These are phyloP conservation scores for Monilinia laxa DNA, from an alignment of 2,329 filamentous ascomycete species.

Conservation along the genomic window DNA sequence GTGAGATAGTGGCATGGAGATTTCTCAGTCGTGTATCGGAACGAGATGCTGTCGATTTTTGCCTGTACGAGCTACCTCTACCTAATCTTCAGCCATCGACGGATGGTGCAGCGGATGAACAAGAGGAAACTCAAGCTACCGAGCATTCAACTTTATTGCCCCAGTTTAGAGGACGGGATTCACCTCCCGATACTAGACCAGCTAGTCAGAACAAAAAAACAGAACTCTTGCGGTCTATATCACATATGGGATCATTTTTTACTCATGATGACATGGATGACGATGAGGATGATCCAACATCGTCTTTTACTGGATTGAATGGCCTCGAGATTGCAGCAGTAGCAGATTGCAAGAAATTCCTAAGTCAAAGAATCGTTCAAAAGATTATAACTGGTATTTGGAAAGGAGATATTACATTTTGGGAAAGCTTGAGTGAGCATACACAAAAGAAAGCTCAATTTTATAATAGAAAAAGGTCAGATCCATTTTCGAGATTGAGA, in stretches of 20 bases:
- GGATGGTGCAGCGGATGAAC: conserved; percentile 12
- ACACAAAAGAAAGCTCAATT: conserved; percentile 73
- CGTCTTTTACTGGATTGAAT: conserved; percentile 75
- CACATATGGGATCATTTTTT: conserved; percentile 46
- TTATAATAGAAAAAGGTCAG: conserved; percentile 66
- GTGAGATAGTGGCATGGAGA: conserved; percentile 79
- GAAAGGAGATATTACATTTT: conserved; percentile 84
- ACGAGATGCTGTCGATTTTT: conserved; percentile 70
- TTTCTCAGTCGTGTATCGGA: conserved; percentile 71
- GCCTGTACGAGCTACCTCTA: conserved; percentile 67
- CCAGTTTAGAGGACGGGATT: conserved; percentile 33
- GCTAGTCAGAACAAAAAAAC: conserved; percentile 30
- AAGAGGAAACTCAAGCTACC: conserved; percentile 26
- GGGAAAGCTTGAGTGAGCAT: conserved; percentile 73
- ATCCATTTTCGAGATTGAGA: conserved; percentile 72
- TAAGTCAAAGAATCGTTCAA: conserved; percentile 77
- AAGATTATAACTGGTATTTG: conserved; percentile 82
- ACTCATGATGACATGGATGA: conserved; percentile 46
- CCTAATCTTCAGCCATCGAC: conserved; percentile 15
- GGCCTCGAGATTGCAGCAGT: conserved; percentile 84
- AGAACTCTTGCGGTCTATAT: conserved; percentile 50
- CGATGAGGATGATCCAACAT: conserved; percentile 61
- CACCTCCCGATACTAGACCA: conserved; percentile 27
- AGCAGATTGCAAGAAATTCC: conserved; percentile 78
- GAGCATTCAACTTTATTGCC: conserved; percentile 37